Base-by-base conservation (phyloP, 2,329 filamentous ascomycete genomes). In the Parascedosporium putredinis region DNA sequence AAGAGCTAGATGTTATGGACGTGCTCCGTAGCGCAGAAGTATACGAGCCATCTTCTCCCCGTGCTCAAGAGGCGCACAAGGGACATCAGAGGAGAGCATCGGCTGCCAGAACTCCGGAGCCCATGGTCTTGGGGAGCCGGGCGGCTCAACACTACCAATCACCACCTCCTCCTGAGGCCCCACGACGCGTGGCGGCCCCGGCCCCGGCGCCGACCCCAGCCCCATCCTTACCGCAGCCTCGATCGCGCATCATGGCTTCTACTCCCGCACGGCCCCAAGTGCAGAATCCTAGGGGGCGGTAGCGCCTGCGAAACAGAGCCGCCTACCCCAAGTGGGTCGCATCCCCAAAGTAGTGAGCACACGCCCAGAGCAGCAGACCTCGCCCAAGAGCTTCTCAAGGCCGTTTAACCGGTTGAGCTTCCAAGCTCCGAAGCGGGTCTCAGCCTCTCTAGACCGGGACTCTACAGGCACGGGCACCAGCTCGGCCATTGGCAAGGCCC, bases 321-420 rank as follows among this genome's bases (percentile, higher is more conserved):
- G 89, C 50, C 70, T 95, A 16, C 80, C 83, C 24, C 88, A 91
- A 56, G 82, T 95, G 44, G 90, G 89, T 7, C 80, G 90, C 14
- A 95, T 95, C 47, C 90, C 90, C 7, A 82, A 81, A 58, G 88
- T 95, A 3, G 73, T 91, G 25, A 87, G 80, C 43, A 81, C 76
- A 44, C 76, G 82, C 49, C 72, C 81, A 31, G 78, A 84, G 54
- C 78, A 84, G 54, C 78, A 78, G 45, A 78, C 79, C 1, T 83
- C 86, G 1, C 78, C 85, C 1, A 83, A 81, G 60, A 95, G 88
- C 27, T 95, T 95, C 62, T 95, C 90, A 3, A 75, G 88, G 7
- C 88, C 90, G 0, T 95, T 95, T 61, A 74, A 80, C 56, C 66
- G 74, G 45, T 62, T 73, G 10, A 81, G 77, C 55, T 54, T 72